Evolutionary conservation across 1,139 yeast species (phyloP).

Genomic region (Lodderomyces margitis): DNA sequence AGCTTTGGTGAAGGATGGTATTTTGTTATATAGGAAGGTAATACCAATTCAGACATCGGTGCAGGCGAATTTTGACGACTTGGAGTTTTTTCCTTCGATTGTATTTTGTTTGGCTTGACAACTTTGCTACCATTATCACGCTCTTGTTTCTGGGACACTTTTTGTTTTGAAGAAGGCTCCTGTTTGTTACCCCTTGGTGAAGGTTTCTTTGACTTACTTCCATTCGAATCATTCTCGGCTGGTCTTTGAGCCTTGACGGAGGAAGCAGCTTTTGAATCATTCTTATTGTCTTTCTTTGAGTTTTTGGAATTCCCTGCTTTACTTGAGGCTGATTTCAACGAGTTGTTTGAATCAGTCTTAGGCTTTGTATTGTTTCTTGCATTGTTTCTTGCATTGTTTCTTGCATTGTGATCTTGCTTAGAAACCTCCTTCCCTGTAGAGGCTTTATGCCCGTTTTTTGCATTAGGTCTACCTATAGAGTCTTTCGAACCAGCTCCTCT

Average conservation of each 20-base stretch:
- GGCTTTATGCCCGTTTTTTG: neutral
- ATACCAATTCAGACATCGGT: conserved; percentile 8
- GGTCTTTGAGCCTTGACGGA: no score
- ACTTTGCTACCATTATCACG: no score
- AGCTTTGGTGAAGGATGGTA: conserved; percentile 36
- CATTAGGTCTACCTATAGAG: neutral
- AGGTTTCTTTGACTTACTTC: no score
- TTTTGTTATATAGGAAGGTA: conserved; percentile 28
- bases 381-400: neutral
- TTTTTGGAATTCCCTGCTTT: neutral
- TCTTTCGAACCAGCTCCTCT: neutral
- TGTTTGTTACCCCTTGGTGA: no score
- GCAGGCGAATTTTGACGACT: neutral
- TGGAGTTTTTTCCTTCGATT: neutral
- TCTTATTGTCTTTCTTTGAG: no score
- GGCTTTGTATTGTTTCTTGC: neutral
- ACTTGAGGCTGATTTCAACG: no score
- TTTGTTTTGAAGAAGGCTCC: no score
- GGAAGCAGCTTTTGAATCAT: no score
- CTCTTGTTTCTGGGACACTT: no score
- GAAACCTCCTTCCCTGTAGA: neutral
- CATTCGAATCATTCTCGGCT: no score
- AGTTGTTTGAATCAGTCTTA: neutral
- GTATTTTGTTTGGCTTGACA: no score
- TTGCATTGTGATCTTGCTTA: no score